Percentiles rank a stretch among this genome's conserved stretches.
These are phyloP conservation scores for Cryphonectria parasitica DNA, from an alignment of 2,329 filamentous ascomycete genomes.

Conservation along the genomic window DNA sequence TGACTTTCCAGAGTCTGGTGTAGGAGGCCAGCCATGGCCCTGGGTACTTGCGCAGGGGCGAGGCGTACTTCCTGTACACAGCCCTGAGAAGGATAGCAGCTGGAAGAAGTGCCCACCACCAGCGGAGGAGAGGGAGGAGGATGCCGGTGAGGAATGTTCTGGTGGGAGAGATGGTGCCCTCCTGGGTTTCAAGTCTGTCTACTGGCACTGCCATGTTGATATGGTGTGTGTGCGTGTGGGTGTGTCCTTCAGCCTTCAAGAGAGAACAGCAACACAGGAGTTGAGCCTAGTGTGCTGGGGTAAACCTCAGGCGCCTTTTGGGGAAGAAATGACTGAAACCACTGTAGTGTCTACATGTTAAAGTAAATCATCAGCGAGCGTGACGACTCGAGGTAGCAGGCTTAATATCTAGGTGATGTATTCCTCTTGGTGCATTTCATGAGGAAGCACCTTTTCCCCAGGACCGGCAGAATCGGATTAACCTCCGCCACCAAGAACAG, in stretches of 20 bases:
- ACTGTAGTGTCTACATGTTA: background rate
- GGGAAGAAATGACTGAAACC: background rate
- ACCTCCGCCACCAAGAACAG: slow-evolving; percentile 4
- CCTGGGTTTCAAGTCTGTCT: slow-evolving; percentile 34
- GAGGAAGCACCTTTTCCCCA: background rate
- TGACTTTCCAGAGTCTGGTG: slow-evolving; percentile 47
- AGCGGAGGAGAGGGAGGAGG: slow-evolving; percentile 33
- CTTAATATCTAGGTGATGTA: background rate
- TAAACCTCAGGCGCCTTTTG: background rate
- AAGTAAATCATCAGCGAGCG: background rate
- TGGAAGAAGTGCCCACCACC: slow-evolving; percentile 39
- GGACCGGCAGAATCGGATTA: background rate
- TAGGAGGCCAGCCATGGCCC: slow-evolving; percentile 41
- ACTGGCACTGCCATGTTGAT: slow-evolving; percentile 34
- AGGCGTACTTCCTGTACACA: slow-evolving; percentile 39
- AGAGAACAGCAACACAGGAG: background rate
- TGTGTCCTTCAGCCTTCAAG: background rate
- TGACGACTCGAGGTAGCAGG: background rate
- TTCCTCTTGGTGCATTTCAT: background rate
- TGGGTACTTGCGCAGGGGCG: slow-evolving; percentile 41
- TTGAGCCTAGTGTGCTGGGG: slow-evolving; percentile 20
- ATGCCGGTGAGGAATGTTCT: slow-evolving; percentile 32
- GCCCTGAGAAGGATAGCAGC: slow-evolving; percentile 35
- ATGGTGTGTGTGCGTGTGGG: slow-evolving; percentile 1
- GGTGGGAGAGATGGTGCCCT: slow-evolving; percentile 33